Conservation (phyloP, 2,329 filamentous ascomycete species). For the Dothistroma pini region DNA sequence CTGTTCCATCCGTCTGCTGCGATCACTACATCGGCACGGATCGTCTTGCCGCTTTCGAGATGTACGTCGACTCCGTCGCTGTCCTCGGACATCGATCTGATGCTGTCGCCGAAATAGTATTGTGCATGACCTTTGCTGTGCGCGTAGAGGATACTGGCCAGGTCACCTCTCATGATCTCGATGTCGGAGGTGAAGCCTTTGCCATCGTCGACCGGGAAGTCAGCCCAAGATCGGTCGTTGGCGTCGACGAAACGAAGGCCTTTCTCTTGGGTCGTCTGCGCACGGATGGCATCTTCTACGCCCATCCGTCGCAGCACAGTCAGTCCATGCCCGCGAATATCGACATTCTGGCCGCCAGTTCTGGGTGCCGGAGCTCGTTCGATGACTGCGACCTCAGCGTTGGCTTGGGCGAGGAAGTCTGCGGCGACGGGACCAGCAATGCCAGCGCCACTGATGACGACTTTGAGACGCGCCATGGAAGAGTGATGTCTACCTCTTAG, state of each 20-base stretch:
- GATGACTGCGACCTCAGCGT: slow-evolving; percentile 36
- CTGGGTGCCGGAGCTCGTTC: slow-evolving; percentile 26
- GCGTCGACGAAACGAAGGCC: slow-evolving; percentile 27
- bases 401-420: slow-evolving; percentile 35
- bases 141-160: slow-evolving; percentile 45
- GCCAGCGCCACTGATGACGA: slow-evolving; percentile 38
- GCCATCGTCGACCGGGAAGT: slow-evolving; percentile 25
- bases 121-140: slow-evolving; percentile 22
- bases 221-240: slow-evolving; percentile 20
- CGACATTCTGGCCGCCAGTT: slow-evolving; percentile 29
- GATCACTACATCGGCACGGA: slow-evolving; percentile 28
- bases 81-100: slow-evolving; percentile 15
- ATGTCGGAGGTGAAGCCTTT: slow-evolving; percentile 45
- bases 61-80: slow-evolving; percentile 9
- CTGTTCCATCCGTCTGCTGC: slow-evolving; percentile 30
- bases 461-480: slow-evolving; percentile 20
- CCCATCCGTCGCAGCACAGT: slow-evolving; percentile 28
- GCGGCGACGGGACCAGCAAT: slow-evolving; percentile 36
- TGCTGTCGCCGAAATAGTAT: slow-evolving; percentile 23
- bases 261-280: slow-evolving; percentile 21
- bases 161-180: slow-evolving; percentile 54
- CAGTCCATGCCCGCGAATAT: slow-evolving; percentile 29
- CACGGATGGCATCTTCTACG: slow-evolving; percentile 22
- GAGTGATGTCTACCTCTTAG: not conserved
- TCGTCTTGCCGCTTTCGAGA: slow-evolving; percentile 14